Evolutionary conservation across 805 yeast genomes (phyloP), one percentile per base, ranked within the genome.

Genomic region (Lipomyces oligophaga): DNA sequence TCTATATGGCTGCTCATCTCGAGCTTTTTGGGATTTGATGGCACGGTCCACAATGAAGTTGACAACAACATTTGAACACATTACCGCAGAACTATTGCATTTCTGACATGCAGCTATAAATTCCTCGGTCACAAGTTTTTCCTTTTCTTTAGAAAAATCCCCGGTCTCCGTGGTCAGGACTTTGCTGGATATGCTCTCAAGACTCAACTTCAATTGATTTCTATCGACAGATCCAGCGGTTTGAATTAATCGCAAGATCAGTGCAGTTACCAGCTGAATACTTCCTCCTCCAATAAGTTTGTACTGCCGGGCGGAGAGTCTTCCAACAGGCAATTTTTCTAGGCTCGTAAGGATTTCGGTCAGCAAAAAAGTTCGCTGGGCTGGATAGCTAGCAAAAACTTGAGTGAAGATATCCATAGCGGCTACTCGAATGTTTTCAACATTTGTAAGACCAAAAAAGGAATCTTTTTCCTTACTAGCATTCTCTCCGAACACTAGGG

Each of bases 281-380:
- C 61, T 67, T 2, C 64, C 59, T 1, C 82, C 83, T 26, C 72
- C 61, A 0, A 70, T 50, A 0, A 78, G 44, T 34, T 69, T 67
- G 34, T 64, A 67, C 37, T 72, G 76, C 39, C 79, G 67, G 0
- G 80, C 70, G 3, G 56, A 47, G 0, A 62, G 34, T 54, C 76
- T 79, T 24, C 69, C 68, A 0, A 66, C 63, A 0, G 84, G 76
- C 2, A 80, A 57, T 19, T 67, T 70, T 38, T 75, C 77, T 43
- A 80, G 64, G 44, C 74, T 75, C 1, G 72, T 63, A 10, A 82
- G 57, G 1, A 83, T 57, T 60, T 86, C 93, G 43, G 75, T 75
- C 5, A 85, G 57, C 4, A 86, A 71, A 58, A 80, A 82, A 1
- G 65, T 63, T 45, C 84, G 66, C 58, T 86, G 94, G 33, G 72